phyloP scores from a whole-genome alignment of 2,329 filamentous ascomycete genomes.

The Neonectria neomacrospora region DNA sequence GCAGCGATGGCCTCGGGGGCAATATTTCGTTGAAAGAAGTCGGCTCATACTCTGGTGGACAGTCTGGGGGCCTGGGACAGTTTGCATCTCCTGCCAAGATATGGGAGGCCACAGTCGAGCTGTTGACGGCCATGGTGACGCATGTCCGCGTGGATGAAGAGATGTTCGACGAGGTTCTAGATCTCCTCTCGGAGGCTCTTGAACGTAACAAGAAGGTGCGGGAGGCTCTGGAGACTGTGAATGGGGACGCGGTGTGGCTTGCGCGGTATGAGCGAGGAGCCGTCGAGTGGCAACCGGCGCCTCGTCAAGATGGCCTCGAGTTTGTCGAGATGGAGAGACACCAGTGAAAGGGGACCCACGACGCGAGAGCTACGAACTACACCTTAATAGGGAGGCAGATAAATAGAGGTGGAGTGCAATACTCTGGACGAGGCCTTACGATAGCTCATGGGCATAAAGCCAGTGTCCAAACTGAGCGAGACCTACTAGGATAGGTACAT shows the following conservation, averaged over 20 bases:
- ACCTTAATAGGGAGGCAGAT: slow-evolving; percentile 26
- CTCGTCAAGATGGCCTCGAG: slow-evolving; percentile 55
- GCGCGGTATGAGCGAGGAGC: slow-evolving; percentile 61
- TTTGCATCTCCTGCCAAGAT: slow-evolving; percentile 71
- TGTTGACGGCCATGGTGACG: slow-evolving; percentile 70
- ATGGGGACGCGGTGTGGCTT: slow-evolving; percentile 83
- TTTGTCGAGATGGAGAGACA: slow-evolving; percentile 50
- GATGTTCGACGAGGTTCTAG: slow-evolving; percentile 77
- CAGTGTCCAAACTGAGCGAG: slow-evolving; percentile 12
- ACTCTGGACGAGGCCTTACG: not conserved
- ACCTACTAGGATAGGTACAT: no score
- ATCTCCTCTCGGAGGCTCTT: slow-evolving; percentile 66
- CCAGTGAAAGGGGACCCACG: slow-evolving; percentile 19
- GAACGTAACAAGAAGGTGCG: slow-evolving; percentile 60
- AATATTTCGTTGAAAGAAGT: slow-evolving; percentile 25
- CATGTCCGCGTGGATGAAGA: slow-evolving; percentile 74
- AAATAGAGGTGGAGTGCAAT: slow-evolving; percentile 16
- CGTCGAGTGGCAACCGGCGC: slow-evolving; percentile 51
- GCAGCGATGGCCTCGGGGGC: slow-evolving; percentile 37
- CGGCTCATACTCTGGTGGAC: slow-evolving; percentile 36
- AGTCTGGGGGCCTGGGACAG: slow-evolving; percentile 57
- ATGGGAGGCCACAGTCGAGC: slow-evolving; percentile 70
- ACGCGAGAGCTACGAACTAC: slow-evolving; percentile 14
- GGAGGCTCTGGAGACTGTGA: slow-evolving; percentile 69
- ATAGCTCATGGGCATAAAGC: slow-evolving; percentile 12